Evolutionary conservation across 495 filamentous ascomycete genomes (phyloP).

Genomic region (Tuber borchii): DNA sequence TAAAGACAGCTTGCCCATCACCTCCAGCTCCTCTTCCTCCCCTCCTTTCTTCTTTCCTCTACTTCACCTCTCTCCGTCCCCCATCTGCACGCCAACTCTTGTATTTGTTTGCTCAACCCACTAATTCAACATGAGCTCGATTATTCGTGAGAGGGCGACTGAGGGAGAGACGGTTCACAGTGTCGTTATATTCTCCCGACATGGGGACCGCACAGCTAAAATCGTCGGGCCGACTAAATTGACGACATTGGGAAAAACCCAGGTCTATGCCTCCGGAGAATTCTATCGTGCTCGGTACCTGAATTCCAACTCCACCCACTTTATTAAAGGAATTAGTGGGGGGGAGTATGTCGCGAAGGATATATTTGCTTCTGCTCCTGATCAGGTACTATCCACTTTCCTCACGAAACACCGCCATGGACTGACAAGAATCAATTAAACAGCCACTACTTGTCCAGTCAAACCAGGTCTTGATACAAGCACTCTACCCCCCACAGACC

Average conservation of each 20-base stretch:
- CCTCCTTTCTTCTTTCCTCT: neutral
- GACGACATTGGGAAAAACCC: constrained; percentile 62
- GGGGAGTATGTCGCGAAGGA: constrained; percentile 9
- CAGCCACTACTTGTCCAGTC: constrained; percentile 53
- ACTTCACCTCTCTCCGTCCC: neutral
- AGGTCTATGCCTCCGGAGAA: constrained; percentile 57
- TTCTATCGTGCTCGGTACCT: constrained; percentile 59
- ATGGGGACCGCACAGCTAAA: constrained; percentile 68
- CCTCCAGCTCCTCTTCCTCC: neutral
- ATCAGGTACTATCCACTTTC: constrained; percentile 38
- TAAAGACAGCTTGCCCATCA: neutral
- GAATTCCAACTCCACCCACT: constrained; percentile 43
- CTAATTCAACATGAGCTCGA: neutral
- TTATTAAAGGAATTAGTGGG: constrained; percentile 41
- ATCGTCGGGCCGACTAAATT: constrained; percentile 50
- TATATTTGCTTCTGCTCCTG: constrained; percentile 31
- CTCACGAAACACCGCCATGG: constrained; percentile 49
- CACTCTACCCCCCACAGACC: constrained; percentile 63
- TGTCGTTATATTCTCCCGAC: constrained; percentile 63
- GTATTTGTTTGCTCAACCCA: neutral
- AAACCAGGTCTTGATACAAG: constrained; percentile 71
- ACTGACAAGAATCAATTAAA: constrained; percentile 2
- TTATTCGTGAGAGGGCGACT: neutral
- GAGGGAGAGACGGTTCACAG: constrained; percentile 56
- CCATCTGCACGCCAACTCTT: neutral